These are phyloP conservation scores for Dalbergia cochinchinensis DNA, from an alignment of 306 rosid species.

Conservation along the genomic window DNA sequence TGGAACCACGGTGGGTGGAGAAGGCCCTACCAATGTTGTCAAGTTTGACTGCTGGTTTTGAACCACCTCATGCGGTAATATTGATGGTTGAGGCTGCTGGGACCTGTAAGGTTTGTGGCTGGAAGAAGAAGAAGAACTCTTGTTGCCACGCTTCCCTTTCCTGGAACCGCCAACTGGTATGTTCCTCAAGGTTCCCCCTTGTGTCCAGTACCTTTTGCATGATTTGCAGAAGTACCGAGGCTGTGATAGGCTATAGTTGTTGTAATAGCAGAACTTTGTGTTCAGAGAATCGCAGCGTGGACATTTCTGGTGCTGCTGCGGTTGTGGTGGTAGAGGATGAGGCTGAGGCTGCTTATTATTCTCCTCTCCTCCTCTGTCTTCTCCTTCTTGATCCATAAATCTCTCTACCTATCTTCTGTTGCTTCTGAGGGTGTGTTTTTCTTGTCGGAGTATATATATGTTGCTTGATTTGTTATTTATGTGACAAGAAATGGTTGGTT, in stretches of 20 bases:
- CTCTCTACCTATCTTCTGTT: neutral
- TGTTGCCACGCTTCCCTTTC: conserved; percentile 55
- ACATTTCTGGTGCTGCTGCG: conserved; percentile 47
- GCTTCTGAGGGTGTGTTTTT: neutral
- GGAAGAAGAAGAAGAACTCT: neutral
- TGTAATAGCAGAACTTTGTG: conserved; percentile 73
- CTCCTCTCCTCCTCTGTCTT: neutral
- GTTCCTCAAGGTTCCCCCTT: conserved; percentile 69
- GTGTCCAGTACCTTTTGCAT: conserved; percentile 73
- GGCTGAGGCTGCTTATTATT: neutral
- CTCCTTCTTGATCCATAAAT: conserved; percentile 38
- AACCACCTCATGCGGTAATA: no score
- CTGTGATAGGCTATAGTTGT: conserved; percentile 68
- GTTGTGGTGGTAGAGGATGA: neutral
- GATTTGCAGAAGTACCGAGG: conserved; percentile 69
- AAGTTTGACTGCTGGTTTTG: neutral
- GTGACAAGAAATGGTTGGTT: conserved; percentile 37
- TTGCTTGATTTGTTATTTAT: neutral
- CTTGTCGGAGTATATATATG: neutral
- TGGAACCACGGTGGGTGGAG: conserved; percentile 9
- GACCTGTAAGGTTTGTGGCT: neutral
- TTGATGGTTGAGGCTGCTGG: neutral
- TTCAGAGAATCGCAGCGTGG: conserved; percentile 65
- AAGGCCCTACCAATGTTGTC: neutral
- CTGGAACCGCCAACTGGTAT: conserved; percentile 66